Percentiles rank a stretch among this genome's conserved stretches.
These are phyloP conservation scores for Penicillium malachiteum DNA, from an alignment of 495 filamentous ascomycete species.

Conservation along the genomic window DNA sequence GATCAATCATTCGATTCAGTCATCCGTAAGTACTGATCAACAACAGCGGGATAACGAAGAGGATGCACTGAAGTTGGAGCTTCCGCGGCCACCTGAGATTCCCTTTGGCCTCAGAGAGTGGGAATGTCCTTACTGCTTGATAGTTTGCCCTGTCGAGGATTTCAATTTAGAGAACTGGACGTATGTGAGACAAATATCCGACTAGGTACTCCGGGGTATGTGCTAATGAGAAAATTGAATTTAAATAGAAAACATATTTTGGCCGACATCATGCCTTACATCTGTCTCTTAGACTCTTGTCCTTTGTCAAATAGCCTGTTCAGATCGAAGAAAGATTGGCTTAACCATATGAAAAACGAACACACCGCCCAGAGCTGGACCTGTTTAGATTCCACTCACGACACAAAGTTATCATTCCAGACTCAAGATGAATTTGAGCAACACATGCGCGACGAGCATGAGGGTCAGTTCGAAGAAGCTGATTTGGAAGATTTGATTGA, in stretches of 20 bases:
- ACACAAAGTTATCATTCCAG: neutral
- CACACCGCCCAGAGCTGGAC: neutral
- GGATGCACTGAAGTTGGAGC: neutral
- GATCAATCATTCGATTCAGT: neutral
- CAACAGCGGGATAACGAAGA: neutral
- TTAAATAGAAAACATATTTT: constrained; percentile 1
- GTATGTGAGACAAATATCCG: neutral
- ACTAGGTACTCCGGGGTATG: too few relatives aligned
- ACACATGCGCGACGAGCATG: neutral
- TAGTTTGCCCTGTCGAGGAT: neutral
- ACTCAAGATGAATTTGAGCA: neutral
- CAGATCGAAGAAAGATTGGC: neutral
- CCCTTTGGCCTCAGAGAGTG: neutral
- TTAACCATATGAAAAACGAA: neutral
- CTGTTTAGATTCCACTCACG: neutral
- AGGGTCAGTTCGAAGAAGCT: neutral
- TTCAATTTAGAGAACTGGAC: neutral
- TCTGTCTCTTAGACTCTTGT: neutral
- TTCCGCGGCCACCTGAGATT: neutral
- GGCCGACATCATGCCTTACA: neutral
- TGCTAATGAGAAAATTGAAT: neutral
- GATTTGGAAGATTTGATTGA: neutral
- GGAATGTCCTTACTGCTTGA: neutral
- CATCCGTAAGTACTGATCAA: neutral
- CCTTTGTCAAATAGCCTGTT: neutral